Evolutionary conservation across 768 basidiomycete species (phyloP), one percentile per base, ranked within the genome.

Genomic region (Suillus plorans): DNA sequence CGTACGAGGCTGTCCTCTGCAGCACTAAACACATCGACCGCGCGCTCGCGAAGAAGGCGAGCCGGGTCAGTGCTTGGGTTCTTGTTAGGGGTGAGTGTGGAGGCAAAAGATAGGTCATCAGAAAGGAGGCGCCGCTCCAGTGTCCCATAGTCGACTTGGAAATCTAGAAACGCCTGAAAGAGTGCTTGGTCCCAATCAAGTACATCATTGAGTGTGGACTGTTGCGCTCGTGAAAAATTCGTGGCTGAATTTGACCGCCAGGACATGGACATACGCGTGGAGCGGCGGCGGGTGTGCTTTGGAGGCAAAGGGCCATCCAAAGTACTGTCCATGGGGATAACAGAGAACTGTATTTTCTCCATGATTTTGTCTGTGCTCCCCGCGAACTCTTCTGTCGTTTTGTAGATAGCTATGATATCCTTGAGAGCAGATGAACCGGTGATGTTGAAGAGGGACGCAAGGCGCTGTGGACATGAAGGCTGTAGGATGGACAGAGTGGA

Each of bases 111-210:
- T 20, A 93, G 79, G 2, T 80, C 77, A 56, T 86, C 82, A 34
- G 88, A 84, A 62, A 99, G 78, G 60, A 87, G 82, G 8, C 87
- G 85, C 42, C 84, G 82, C 76, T 99, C 97, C 41, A 97, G 80
- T 1, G 82, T 78, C 0, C 86, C 85, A 75, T 98, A 98, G 63
- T 96, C 91, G 20, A 86, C 81, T 70, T 99, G 97, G 66, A 90
- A 90, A 70, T 96, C 92, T 31, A 97, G 82, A 79, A 98, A 99
- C 2, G 97, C 94, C 73, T 96, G 95, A 73, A 95, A 97, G 18
- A 99, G 80, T 60, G 91, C 89, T 63, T 89, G 89, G 71, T 98
- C 95, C 97, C 97, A 99, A 64, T 89, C 88, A 68, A 85, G 73
- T 37, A 75, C 77, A 53, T 83, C 81, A 22, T 71, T 61, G 14